These are phyloP conservation scores for Cryomyces minteri DNA, from an alignment of 495 filamentous ascomycete genomes.

Conservation along the genomic window DNA sequence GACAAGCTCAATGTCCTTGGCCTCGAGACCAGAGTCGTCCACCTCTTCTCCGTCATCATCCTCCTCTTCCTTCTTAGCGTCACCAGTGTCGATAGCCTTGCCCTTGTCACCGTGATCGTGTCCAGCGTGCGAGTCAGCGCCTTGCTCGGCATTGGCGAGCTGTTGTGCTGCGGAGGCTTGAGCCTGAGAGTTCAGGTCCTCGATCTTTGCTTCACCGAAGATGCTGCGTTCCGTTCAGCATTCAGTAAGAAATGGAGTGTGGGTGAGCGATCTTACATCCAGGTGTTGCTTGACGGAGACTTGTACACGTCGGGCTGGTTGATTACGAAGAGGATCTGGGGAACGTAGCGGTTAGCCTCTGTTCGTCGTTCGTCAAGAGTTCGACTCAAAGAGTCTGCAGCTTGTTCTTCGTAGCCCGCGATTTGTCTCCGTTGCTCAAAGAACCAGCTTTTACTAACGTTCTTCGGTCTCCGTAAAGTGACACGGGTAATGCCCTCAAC, in stretches of 20 bases:
- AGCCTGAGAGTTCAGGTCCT: conserved; percentile 95
- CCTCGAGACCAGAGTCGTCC: conserved; percentile 81
- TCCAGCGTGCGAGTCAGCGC: conserved; percentile 33
- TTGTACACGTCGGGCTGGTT: conserved; percentile 99
- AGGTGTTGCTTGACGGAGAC: conserved; percentile 94
- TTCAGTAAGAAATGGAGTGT: background rate
- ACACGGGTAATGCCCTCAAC: conserved; percentile 95
- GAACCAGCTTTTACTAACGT: conserved; percentile 40
- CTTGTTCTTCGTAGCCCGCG: no score
- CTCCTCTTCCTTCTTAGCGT: conserved; percentile 65
- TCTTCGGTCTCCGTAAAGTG: conserved; percentile 93
- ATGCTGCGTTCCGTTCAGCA: conserved; percentile 39
- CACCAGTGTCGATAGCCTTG: conserved; percentile 50
- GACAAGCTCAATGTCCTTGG: conserved; percentile 97
- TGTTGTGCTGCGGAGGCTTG: conserved; percentile 87
- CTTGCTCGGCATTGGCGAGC: conserved; percentile 52
- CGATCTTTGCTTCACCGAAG: conserved; percentile 99
- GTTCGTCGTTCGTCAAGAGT: background rate
- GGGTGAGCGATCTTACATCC: conserved; percentile 53
- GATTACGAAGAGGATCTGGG: conserved; percentile 94
- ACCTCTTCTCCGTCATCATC: conserved; percentile 94
- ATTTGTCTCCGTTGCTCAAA: no score
- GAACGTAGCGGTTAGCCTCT: background rate
- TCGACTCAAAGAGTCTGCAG: no score
- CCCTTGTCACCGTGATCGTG: conserved; percentile 45